Evolutionary conservation across 805 yeast genomes (phyloP).

Genomic region (Yamadazyma insecticola): DNA sequence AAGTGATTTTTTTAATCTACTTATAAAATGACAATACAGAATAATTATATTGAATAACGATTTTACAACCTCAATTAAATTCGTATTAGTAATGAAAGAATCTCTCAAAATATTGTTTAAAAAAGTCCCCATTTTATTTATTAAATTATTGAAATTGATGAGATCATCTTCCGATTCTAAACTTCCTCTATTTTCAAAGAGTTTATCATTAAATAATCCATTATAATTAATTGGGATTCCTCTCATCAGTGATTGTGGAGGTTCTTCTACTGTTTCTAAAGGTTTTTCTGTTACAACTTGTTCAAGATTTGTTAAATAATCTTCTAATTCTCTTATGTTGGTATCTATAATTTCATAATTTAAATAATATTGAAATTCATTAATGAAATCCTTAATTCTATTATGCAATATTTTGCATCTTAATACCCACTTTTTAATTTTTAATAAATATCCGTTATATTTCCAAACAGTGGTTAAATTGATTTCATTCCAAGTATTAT

Average conservation of each 20-base stretch:
- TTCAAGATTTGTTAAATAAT: slow-evolving; percentile 11
- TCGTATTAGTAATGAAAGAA: slow-evolving; percentile 59
- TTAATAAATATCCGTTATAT: slow-evolving; percentile 37
- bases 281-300: slow-evolving; percentile 1
- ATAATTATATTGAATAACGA: slow-evolving; percentile 44
- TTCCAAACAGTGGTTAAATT: slow-evolving; percentile 65
- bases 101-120: slow-evolving; percentile 62
- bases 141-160: slow-evolving; percentile 15
- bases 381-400: slow-evolving; percentile 53
- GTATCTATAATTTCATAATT: slow-evolving; percentile 56
- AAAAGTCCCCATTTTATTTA: slow-evolving; percentile 41
- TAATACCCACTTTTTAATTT: slow-evolving; percentile 49
- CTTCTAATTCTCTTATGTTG: slow-evolving; percentile 44
- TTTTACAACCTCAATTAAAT: slow-evolving; percentile 44
- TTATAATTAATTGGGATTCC: slow-evolving; percentile 10
- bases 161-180: slow-evolving; percentile 4
- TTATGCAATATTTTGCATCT: slow-evolving; percentile 52
- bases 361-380: slow-evolving; percentile 51
- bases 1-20: slow-evolving; percentile 51
- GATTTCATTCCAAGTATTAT: slow-evolving; percentile 69
- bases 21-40: slow-evolving; percentile 44
- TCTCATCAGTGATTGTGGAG: neutral
- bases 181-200: slow-evolving; percentile 3
- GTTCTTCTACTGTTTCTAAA: slow-evolving; percentile 1
- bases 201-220: slow-evolving; percentile 16